Evolutionary conservation across 352 stramenopile species (phyloP).

Genomic region (Phytophthora gonapodyides): DNA sequence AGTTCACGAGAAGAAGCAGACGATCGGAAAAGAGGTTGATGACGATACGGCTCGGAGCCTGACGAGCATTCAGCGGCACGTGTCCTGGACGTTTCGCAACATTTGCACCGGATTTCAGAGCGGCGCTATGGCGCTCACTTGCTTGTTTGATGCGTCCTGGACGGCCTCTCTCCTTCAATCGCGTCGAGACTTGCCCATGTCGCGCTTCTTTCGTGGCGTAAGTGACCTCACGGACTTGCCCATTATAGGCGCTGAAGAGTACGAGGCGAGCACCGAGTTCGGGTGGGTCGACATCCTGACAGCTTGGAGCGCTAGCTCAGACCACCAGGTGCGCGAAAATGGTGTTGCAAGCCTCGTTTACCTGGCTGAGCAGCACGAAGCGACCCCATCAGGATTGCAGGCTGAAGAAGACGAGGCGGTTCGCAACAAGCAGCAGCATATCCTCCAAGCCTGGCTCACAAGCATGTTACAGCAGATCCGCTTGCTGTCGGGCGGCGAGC

Average conservation of each 20-base stretch:
- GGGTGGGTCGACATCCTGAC: conserved; percentile 87
- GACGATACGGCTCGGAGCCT: conserved; percentile 24
- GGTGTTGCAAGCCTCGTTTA: conserved; percentile 72
- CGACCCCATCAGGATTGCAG: background rate
- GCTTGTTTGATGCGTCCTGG: conserved; percentile 44
- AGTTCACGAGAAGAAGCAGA: conserved; percentile 48
- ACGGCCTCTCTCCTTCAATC: conserved; percentile 57
- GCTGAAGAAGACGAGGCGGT: conserved; percentile 22
- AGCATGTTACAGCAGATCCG: conserved; percentile 78
- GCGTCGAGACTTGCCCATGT: conserved; percentile 69
- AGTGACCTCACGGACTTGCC: conserved; percentile 73
- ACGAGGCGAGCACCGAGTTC: conserved; percentile 73
- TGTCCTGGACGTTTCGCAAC: conserved; percentile 59
- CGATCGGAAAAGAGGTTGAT: conserved; percentile 1
- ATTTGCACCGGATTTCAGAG: conserved; percentile 66
- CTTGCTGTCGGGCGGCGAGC: conserved; percentile 57
- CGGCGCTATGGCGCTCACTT: conserved; percentile 47
- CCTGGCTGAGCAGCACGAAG: conserved; percentile 48
- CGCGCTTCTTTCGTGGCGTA: conserved; percentile 52
- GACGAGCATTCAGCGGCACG: conserved; percentile 36
- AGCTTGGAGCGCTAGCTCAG: conserved; percentile 61
- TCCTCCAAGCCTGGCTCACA: conserved; percentile 80
- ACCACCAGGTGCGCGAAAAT: conserved; percentile 61
- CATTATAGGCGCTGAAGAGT: conserved; percentile 74
- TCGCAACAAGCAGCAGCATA: conserved; percentile 53